Percentiles rank a stretch among this genome's conserved stretches.
These are phyloP conservation scores for Breviolum minutum DNA, from an alignment of 73 alveolate genomes.

Conservation along the genomic window DNA sequence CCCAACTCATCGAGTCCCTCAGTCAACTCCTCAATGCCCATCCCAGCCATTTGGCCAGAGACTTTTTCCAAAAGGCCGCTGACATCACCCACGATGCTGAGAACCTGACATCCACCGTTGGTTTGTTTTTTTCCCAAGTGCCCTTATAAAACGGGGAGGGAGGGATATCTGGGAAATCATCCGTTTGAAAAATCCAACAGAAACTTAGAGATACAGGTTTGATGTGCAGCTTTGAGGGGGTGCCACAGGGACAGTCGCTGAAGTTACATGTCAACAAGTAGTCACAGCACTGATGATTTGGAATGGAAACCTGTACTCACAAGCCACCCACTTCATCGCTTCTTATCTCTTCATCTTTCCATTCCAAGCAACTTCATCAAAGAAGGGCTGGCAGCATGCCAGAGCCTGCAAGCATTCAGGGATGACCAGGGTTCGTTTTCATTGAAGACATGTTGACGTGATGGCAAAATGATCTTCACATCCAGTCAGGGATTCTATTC, in stretches of 20 bases:
- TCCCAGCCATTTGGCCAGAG: slow-evolving; percentile 76
- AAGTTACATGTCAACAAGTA: too few relatives aligned
- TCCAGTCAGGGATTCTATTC: too few relatives aligned
- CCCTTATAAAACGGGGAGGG: too few relatives aligned
- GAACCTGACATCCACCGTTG: slow-evolving; percentile 12
- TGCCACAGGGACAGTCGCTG: too few relatives aligned
- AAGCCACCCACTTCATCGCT: background rate
- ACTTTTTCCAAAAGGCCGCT: slow-evolving; percentile 39
- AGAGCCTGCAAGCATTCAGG: background rate
- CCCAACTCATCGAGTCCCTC: background rate
- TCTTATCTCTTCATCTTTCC: background rate
- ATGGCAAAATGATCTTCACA: too few relatives aligned
- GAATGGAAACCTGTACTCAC: too few relatives aligned
- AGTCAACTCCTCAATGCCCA: slow-evolving; percentile 36
- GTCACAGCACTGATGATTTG: too few relatives aligned
- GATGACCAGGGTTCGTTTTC: too few relatives aligned
- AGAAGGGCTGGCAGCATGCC: slow-evolving; percentile 51
- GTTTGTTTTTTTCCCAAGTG: background rate
- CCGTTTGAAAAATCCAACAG: too few relatives aligned
- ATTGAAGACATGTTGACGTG: too few relatives aligned
- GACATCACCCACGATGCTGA: slow-evolving; percentile 52
- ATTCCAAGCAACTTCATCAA: background rate
- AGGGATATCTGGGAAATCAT: background rate
- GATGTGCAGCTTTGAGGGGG: too few relatives aligned
- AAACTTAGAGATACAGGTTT: too few relatives aligned